A percentile compares a stretch with the other conserved stretches of the same genome.
Evolutionary conservation across 805 yeast species (phyloP).

Genomic region (Saccharomycopsis sp.): DNA sequence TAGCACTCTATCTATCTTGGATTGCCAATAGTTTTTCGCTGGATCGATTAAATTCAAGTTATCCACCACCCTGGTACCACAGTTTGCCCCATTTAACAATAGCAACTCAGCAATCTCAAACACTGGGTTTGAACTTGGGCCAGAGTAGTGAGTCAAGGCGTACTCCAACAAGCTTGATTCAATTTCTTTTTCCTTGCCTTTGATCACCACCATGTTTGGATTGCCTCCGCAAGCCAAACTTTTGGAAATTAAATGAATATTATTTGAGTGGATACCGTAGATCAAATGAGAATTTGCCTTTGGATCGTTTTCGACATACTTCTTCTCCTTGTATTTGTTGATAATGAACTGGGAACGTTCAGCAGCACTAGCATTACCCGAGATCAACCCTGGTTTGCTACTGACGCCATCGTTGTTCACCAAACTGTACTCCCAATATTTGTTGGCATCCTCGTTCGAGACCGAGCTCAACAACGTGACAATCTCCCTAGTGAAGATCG

Average conservation of each 20-base stretch:
- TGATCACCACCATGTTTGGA: conserved; percentile 33
- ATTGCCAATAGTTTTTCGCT: conserved; percentile 49
- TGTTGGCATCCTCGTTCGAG: conserved; percentile 47
- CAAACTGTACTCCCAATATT: conserved; percentile 46
- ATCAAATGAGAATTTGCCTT: conserved; percentile 33
- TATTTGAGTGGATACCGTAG: conserved; percentile 44
- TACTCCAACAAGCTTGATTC: conserved; percentile 37
- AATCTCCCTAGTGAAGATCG: conserved; percentile 49
- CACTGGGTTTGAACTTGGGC: conserved; percentile 27
- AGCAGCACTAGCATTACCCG: conserved; percentile 31
- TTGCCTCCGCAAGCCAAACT: conserved; percentile 42
- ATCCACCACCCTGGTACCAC: conserved; percentile 30
- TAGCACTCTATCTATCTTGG: conserved; percentile 28
- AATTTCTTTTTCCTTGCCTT: conserved; percentile 23
- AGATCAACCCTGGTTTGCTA: conserved; percentile 25
- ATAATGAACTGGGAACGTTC: conserved; percentile 52
- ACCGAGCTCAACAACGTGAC: conserved; percentile 45
- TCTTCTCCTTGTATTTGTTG: conserved; percentile 52
- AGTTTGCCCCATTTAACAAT: conserved; percentile 45
- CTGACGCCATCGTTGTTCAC: too few relatives aligned
- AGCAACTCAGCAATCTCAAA: conserved; percentile 49
- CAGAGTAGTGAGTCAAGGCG: conserved; percentile 40
- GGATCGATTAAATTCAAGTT: conserved; percentile 34
- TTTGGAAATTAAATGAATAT: conserved; percentile 35
- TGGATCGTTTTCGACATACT: conserved; percentile 30